phyloP scores from a whole-genome alignment of 306 rosid species.

The Pterocarpus santalinus region DNA sequence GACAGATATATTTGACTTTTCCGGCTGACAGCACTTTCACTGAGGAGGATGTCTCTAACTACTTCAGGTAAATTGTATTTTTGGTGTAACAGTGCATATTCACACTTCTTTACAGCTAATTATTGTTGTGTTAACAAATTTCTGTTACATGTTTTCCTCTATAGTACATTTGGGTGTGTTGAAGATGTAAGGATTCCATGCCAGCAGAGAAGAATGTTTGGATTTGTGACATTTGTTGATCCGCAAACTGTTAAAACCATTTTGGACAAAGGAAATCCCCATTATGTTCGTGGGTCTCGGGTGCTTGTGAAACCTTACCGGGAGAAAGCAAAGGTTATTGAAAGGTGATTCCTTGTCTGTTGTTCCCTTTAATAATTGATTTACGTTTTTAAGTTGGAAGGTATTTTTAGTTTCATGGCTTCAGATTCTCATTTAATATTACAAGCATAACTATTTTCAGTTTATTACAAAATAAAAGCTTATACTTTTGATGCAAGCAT shows the following conservation, averaged over 20 bases:
- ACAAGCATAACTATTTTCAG: background rate
- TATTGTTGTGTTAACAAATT: background rate
- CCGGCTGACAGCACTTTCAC: constrained; percentile 94
- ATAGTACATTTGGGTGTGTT: constrained; percentile 79
- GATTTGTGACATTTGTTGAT: constrained; percentile 83
- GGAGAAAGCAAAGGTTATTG: constrained; percentile 71
- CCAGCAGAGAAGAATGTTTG: constrained; percentile 90
- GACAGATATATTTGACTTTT: constrained; percentile 90
- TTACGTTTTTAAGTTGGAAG: background rate
- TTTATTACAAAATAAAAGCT: constrained; percentile 20
- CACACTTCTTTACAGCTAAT: constrained; percentile 18
- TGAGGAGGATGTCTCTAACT: constrained; percentile 89
- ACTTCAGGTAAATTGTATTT: constrained; percentile 68
- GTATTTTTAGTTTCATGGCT: background rate
- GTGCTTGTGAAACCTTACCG: constrained; percentile 91
- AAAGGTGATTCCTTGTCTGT: constrained; percentile 57
- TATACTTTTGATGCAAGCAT: background rate
- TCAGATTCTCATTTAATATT: background rate
- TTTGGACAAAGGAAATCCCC: constrained; percentile 77
- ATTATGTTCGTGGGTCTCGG: constrained; percentile 78
- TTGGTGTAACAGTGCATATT: background rate
- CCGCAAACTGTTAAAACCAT: constrained; percentile 74
- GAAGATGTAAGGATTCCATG: constrained; percentile 95
- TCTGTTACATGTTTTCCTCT: constrained; percentile 30
- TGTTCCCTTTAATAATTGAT: background rate